Evolutionary conservation across 768 basidiomycete genomes (phyloP).

Genomic region (Tricholoma saponaceum): DNA sequence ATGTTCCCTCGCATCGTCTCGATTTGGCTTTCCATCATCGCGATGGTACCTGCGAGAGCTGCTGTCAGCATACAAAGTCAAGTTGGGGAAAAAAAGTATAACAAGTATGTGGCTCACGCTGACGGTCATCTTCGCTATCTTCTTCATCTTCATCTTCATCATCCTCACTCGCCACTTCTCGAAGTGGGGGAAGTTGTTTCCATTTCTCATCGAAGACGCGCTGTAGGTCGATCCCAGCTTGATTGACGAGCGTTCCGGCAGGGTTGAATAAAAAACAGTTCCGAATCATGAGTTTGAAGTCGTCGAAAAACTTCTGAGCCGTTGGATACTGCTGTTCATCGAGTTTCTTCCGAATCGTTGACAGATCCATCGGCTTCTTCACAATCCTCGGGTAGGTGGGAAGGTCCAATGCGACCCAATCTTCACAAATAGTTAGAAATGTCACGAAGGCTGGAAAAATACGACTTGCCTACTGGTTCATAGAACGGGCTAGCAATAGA

Average conservation of each 20-base stretch:
- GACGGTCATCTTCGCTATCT: slow-evolving; percentile 63
- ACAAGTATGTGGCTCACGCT: slow-evolving; percentile 45
- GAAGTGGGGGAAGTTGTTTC: slow-evolving; percentile 66
- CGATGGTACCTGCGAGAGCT: slow-evolving; percentile 55
- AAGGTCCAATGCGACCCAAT: slow-evolving; percentile 72
- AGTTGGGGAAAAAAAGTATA: slow-evolving; percentile 2
- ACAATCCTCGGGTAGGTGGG: slow-evolving; percentile 85
- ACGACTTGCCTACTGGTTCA: slow-evolving; percentile 82
- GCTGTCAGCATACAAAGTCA: slow-evolving; percentile 17
- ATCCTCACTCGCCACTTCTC: slow-evolving; percentile 52
- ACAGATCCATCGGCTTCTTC: slow-evolving; percentile 94
- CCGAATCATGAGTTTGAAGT: slow-evolving; percentile 92
- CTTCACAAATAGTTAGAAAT: slow-evolving; percentile 33
- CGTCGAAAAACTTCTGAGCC: slow-evolving; percentile 80
- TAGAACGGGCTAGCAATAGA: slow-evolving; percentile 79
- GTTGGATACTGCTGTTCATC: slow-evolving; percentile 71
- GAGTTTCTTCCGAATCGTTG: slow-evolving; percentile 84
- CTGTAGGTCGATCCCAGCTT: slow-evolving; percentile 82
- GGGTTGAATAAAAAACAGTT: slow-evolving; percentile 96
- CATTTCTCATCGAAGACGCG: slow-evolving; percentile 91
- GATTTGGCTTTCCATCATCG: slow-evolving; percentile 77
- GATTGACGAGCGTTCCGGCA: slow-evolving; percentile 78
- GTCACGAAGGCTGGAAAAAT: background rate
- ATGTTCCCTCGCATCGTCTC: slow-evolving; percentile 72
- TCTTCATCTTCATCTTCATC: slow-evolving; percentile 67